Evolutionary conservation across 192 early-diverging fungal species (phyloP).

Genomic region (Linnemannia elongata): DNA sequence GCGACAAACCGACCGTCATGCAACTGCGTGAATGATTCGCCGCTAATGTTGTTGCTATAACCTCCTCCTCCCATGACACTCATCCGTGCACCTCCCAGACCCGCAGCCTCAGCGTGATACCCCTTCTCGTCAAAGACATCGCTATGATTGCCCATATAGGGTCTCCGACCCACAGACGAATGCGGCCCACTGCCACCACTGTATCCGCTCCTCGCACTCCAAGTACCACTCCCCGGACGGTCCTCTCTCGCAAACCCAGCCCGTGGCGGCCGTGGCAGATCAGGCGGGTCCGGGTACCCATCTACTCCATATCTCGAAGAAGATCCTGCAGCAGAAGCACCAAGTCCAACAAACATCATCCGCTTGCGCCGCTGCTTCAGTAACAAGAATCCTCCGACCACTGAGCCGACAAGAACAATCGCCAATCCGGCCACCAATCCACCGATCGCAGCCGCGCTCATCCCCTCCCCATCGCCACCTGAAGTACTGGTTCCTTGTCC

Average conservation of each 20-base stretch:
- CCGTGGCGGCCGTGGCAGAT: constrained; percentile 7
- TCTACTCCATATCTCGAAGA: background rate
- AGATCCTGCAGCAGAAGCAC: constrained; percentile 14
- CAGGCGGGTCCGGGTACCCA: constrained; percentile 36
- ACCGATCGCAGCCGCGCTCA: constrained; percentile 25
- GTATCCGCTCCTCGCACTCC: background rate
- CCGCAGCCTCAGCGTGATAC: constrained; percentile 24
- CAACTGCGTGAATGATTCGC: constrained; percentile 14
- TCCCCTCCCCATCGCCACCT: constrained; percentile 14
- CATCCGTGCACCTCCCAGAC: constrained; percentile 24
- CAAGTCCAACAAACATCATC: constrained; percentile 35
- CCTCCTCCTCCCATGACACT: background rate
- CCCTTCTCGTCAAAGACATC: constrained; percentile 28
- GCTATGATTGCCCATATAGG: background rate
- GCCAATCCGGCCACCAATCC: constrained; percentile 22
- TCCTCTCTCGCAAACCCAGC: constrained; percentile 3
- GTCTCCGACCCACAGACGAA: background rate
- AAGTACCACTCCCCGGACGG: constrained; percentile 9
- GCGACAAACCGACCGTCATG: constrained; percentile 21
- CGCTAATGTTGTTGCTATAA: background rate
- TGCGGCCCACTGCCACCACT: background rate
- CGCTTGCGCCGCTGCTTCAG: constrained; percentile 47
- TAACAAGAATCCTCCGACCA: constrained; percentile 42
- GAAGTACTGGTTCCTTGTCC: background rate
- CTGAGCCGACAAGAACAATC: constrained; percentile 24